These are phyloP conservation scores for Tetrastigma voinierianum DNA, from an alignment of 164 flowering plant species.

Conservation along the genomic window DNA sequence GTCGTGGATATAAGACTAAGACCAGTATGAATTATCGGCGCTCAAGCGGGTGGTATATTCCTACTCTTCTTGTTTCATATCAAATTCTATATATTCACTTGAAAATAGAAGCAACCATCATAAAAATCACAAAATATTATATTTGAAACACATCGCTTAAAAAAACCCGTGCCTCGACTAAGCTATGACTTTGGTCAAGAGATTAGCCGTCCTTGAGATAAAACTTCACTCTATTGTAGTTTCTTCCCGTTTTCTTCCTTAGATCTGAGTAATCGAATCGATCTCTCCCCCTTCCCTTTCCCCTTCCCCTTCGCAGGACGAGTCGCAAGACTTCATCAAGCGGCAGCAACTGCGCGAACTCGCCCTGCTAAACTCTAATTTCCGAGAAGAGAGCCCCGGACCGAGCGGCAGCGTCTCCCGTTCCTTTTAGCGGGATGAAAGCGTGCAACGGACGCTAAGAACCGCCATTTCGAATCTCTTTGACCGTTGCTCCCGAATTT, in stretches of 20 bases:
- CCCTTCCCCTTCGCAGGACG: conserved; percentile 67
- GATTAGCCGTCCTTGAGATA: too few relatives aligned
- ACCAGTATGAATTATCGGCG: conserved; percentile 88
- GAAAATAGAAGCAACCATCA: too few relatives aligned
- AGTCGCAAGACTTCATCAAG: conserved; percentile 86
- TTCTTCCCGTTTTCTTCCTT: too few relatives aligned
- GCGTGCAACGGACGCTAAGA: conserved; percentile 83
- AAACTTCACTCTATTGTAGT: too few relatives aligned
- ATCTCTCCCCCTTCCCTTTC: too few relatives aligned
- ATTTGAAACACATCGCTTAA: too few relatives aligned
- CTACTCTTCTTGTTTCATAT: background rate
- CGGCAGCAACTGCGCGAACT: conserved; percentile 92
- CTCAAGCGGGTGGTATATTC: conserved; percentile 99
- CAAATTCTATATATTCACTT: background rate
- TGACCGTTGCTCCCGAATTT: conserved; percentile 9
- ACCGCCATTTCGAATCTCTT: conserved; percentile 11
- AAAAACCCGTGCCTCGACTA: too few relatives aligned
- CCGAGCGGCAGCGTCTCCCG: conserved; percentile 95
- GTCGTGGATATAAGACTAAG: conserved; percentile 76
- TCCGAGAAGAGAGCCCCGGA: conserved; percentile 94
- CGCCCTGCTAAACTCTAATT: conserved; percentile 83
- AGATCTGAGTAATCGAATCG: too few relatives aligned
- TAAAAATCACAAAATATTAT: too few relatives aligned
- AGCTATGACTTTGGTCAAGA: too few relatives aligned
- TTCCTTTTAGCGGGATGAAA: conserved; percentile 93